These are phyloP conservation scores for Ogataea nitratoaversa DNA, from an alignment of 805 yeast species.

Conservation along the genomic window DNA sequence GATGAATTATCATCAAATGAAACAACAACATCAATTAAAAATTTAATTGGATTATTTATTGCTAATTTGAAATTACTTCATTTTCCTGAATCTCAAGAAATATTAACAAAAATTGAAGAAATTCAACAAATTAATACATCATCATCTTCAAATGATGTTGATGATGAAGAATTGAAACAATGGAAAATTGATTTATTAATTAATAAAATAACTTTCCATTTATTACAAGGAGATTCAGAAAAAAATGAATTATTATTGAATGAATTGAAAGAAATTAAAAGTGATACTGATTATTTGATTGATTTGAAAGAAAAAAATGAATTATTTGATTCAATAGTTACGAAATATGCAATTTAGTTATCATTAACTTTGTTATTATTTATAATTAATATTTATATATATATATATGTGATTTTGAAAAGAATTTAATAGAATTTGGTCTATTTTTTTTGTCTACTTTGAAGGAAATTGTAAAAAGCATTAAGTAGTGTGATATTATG, in stretches of 20 bases:
- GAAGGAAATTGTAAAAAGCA: too few relatives aligned
- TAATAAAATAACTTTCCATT: constrained; percentile 59
- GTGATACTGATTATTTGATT: constrained; percentile 44
- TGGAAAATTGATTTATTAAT: constrained; percentile 50
- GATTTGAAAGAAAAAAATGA: constrained; percentile 60
- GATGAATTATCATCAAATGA: constrained; percentile 75
- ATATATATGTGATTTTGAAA: too few relatives aligned
- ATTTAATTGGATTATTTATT: constrained; percentile 61
- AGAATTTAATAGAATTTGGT: too few relatives aligned
- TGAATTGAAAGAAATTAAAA: constrained; percentile 43
- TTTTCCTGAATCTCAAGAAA: constrained; percentile 75
- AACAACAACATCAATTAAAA: constrained; percentile 37
- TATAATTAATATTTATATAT: too few relatives aligned
- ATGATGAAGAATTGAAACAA: constrained; percentile 7
- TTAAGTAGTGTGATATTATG: too few relatives aligned
- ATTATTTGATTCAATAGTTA: constrained; percentile 66
- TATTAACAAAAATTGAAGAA: constrained; percentile 40
- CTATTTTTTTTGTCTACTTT: too few relatives aligned
- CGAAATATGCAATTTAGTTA: constrained; percentile 41
- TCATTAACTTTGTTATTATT: too few relatives aligned
- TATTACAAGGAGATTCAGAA: constrained; percentile 42
- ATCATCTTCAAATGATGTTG: constrained; percentile 10
- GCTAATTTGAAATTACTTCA: constrained; percentile 77
- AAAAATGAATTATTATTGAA: constrained; percentile 20
- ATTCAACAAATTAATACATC: too few relatives aligned